Conservation (phyloP, 208 protist species). For the Leishmania gerbilli region DNA sequence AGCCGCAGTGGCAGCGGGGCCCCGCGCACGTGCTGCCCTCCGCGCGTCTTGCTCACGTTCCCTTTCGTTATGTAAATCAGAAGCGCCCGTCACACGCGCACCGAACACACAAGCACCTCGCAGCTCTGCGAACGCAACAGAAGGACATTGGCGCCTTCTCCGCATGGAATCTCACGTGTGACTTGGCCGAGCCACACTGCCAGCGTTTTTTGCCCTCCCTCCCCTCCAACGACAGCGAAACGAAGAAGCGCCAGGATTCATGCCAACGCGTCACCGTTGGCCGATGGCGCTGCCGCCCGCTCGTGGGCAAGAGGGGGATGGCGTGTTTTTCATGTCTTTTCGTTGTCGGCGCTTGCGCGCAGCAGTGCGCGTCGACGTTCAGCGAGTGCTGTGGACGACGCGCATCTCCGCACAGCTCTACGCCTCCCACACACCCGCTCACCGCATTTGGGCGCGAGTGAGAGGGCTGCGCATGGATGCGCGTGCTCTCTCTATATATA, state of each 20-base stretch:
- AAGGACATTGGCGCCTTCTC: background rate
- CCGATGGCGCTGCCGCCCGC: background rate
- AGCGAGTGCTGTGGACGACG: too few relatives aligned
- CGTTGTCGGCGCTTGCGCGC: too few relatives aligned
- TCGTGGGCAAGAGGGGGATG: background rate
- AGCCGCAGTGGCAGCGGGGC: background rate
- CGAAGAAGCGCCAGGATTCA: background rate
- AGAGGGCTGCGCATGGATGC: background rate
- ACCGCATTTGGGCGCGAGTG: background rate
- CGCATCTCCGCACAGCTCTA: background rate
- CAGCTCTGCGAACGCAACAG: background rate
- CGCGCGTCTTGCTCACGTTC: background rate
- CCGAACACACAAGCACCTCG: background rate
- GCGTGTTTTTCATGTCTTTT: too few relatives aligned
- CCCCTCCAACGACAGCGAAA: background rate
- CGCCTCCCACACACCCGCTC: background rate
- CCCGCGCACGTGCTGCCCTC: background rate
- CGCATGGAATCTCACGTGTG: background rate
- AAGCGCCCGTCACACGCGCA: background rate
- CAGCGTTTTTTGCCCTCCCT: background rate
- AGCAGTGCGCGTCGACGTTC: too few relatives aligned
- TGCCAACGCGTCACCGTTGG: background rate
- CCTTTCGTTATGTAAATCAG: background rate
- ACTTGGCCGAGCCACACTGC: background rate
- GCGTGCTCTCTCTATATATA: background rate